These are phyloP conservation scores for Micromonas commoda DNA, from an alignment of 139 green algal species.

Conservation along the genomic window DNA sequence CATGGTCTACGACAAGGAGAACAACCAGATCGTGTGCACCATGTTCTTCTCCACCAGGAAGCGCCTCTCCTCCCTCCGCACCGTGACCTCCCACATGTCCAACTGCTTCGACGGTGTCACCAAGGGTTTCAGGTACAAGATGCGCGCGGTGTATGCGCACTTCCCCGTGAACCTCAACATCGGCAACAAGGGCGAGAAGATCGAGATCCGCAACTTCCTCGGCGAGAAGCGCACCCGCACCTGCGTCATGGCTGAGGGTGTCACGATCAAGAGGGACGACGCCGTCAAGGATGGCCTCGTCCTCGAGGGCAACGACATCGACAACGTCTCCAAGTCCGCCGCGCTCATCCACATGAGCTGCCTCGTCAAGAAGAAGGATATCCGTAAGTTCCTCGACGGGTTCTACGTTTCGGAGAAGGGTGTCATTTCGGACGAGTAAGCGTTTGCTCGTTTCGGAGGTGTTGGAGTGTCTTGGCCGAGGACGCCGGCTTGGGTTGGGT, in stretches of 20 bases:
- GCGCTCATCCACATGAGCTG: slow-evolving; percentile 78
- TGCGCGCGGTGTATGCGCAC: slow-evolving; percentile 98
- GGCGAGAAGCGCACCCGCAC: slow-evolving; percentile 95
- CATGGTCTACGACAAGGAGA: slow-evolving; percentile 10
- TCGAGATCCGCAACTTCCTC: slow-evolving; percentile 99
- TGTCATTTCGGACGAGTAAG: slow-evolving; percentile 53
- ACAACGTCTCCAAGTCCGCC: slow-evolving; percentile 78
- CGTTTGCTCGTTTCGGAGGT: background rate
- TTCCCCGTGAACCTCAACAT: slow-evolving; percentile 99
- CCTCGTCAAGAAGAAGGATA: slow-evolving; percentile 87
- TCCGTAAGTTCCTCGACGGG: slow-evolving; percentile 99
- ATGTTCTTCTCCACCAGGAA: slow-evolving; percentile 54
- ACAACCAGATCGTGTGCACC: slow-evolving; percentile 4
- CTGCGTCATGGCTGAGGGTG: slow-evolving; percentile 82
- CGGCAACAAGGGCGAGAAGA: slow-evolving; percentile 52
- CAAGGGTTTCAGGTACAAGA: slow-evolving; percentile 94
- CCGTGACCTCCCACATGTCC: slow-evolving; percentile 75
- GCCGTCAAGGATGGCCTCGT: slow-evolving; percentile 96
- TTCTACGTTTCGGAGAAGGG: slow-evolving; percentile 90
- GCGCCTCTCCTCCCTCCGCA: slow-evolving; percentile 83
- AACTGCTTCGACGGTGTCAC: slow-evolving; percentile 76
- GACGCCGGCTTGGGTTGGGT: too few species aligned
- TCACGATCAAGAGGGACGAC: slow-evolving; percentile 63
- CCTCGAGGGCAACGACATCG: slow-evolving; percentile 88
- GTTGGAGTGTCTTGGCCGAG: background rate